Base-by-base conservation (phyloP, 139 green algal species). In the Parachlorella kessleri region DNA sequence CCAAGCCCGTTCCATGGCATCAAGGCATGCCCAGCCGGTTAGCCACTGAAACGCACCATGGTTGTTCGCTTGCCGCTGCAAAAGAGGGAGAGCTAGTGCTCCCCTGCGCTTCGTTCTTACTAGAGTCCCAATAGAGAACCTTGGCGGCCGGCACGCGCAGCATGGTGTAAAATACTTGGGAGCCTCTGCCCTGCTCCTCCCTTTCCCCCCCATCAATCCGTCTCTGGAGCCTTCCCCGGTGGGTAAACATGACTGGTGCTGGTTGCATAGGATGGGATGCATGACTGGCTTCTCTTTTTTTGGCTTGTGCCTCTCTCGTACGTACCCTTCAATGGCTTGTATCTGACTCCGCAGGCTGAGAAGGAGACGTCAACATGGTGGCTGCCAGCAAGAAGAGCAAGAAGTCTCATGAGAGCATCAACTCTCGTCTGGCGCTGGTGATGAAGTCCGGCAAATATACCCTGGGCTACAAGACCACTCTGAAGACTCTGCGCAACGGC, bases 371-470 rank as follows among this genome's bases (percentile, higher is more conserved):
- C 35, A 84, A 36, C 6, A 88, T 88, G 83, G 83, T 78, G 73
- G 67, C 78, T 39, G 66, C 53, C 63, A 59, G 48, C 48, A 88
- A 88, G 73, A 88, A 88, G 55, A 66, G 39, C 48, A 99, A 99
- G 89, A 98, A 96, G 87, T 89, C 84, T 39, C 90, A 97, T 87
- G 96, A 99, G 92, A 93, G 86, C 84, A 99, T 99, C 93, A 99
- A 99, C 90, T 92, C 86, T 80, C 87, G 95, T 67, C 90, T 99
- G 41, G 85, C 91, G 55, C 91, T 99, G 82, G 97, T 99, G 81
- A 99, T 99, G 96, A 99, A 99, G 91, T 97, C 91, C 79, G 97
- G 97, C 85, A 99, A 99, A 88, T 99, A 94, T 93, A 99, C 95
- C 55, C 90, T 99, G 75, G 97, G 97, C 80, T 98, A 98, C 91